phyloP scores from a whole-genome alignment of 352 stramenopile species.

The Globisporangium nodosum region DNA sequence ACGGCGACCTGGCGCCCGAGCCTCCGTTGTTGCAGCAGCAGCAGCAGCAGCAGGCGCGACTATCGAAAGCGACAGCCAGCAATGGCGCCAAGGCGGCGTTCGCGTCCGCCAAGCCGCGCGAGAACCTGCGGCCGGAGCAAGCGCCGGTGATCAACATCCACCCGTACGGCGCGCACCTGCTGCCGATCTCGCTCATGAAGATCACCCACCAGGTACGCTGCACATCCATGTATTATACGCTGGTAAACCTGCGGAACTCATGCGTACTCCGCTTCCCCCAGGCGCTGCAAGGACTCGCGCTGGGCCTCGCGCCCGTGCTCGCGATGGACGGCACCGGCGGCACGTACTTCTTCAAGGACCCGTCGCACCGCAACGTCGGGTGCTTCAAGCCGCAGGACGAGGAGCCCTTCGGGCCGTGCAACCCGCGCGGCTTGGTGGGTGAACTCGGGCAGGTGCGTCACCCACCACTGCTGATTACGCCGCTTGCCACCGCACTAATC shows the following conservation, averaged over 20 bases:
- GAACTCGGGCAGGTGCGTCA: conserved; percentile 52
- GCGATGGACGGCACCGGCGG: conserved; percentile 96
- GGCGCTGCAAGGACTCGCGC: conserved; percentile 84
- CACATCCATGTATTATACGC: not conserved
- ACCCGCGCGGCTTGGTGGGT: conserved; percentile 92
- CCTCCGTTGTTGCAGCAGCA: conserved; percentile 5
- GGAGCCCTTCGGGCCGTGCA: conserved; percentile 97
- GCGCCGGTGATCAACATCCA: conserved; percentile 71
- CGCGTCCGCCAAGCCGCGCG: not conserved
- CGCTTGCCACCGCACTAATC: not conserved
- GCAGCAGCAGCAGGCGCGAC: conserved; percentile 7
- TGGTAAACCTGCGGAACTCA: not conserved
- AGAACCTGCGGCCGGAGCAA: conserved; percentile 45
- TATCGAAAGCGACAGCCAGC: conserved; percentile 3
- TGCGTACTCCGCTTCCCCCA: conserved; percentile 10
- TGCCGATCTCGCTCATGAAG: conserved; percentile 78
- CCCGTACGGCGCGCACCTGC: conserved; percentile 67
- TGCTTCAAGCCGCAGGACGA: conserved; percentile 99
- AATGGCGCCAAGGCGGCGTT: conserved; percentile 11
- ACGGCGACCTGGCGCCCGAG: conserved; percentile 15
- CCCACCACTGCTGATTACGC: not conserved
- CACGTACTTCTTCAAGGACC: conserved; percentile 97
- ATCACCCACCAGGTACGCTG: conserved; percentile 60
- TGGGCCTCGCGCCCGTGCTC: conserved; percentile 89
- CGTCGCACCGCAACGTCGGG: conserved; percentile 89